Conservation (phyloP, 305 asterid genomes). For the Withania somnifera region DNA sequence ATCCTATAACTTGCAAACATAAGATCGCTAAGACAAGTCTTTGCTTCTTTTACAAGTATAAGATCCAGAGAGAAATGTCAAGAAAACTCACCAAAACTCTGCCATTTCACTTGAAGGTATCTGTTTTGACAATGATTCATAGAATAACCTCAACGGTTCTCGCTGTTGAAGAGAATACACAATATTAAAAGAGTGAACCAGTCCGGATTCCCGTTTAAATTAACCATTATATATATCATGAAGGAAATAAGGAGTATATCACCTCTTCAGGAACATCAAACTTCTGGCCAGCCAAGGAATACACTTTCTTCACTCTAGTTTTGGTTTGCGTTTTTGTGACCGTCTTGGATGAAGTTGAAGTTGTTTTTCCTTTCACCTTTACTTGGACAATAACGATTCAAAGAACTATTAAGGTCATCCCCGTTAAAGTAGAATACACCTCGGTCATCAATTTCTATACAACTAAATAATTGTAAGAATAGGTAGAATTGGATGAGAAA, state of each 20-base stretch:
- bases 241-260: neutral
- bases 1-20: neutral
- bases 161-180: slow-evolving; percentile 37
- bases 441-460: neutral
- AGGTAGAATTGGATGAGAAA: neutral
- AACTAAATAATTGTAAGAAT: neutral
- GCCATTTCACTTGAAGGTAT: slow-evolving; percentile 98
- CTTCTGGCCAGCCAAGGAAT: slow-evolving; percentile 81
- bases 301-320: slow-evolving; percentile 70
- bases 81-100: slow-evolving; percentile 64
- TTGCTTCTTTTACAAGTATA: neutral
- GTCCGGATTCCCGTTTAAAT: neutral
- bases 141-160: slow-evolving; percentile 82
- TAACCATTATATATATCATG: neutral
- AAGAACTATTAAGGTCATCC: neutral
- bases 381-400: slow-evolving; percentile 28
- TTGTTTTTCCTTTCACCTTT: slow-evolving; percentile 48
- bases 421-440: neutral
- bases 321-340: slow-evolving; percentile 38
- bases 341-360: slow-evolving; percentile 40
- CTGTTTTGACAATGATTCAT: slow-evolving; percentile 79
- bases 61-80: no score
- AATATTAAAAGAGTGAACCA: neutral
- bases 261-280: slow-evolving; percentile 90
- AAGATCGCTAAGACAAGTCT: neutral